Evolutionary conservation across 2,329 filamentous ascomycete genomes (phyloP).

Genomic region (Colletotrichum eremochloae): DNA sequence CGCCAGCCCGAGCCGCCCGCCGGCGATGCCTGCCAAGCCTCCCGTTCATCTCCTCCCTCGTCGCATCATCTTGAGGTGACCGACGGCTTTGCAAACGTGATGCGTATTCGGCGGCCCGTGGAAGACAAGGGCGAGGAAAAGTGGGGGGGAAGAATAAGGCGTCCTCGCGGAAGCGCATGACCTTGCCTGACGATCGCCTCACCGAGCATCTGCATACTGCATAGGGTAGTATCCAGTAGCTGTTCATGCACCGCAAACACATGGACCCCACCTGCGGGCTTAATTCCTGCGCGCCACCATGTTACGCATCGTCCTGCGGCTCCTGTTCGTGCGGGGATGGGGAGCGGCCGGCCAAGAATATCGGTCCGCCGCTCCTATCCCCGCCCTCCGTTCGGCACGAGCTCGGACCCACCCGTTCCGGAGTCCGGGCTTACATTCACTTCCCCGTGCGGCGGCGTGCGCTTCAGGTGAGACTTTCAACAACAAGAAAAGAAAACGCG

Average conservation of each 20-base stretch:
- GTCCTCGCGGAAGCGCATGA: not conserved
- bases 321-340: not conserved
- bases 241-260: constrained; percentile 15
- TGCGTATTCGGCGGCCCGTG: not conserved
- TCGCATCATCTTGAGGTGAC: not conserved
- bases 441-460: constrained; percentile 14
- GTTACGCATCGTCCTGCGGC: constrained; percentile 23
- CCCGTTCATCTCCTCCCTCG: constrained; percentile 13
- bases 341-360: constrained; percentile 11
- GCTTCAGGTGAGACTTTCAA: constrained; percentile 26
- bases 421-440: constrained; percentile 2
- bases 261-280: constrained; percentile 7
- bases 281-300: constrained; percentile 15
- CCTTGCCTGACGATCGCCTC: not conserved
- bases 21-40: constrained; percentile 7
- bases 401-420: constrained; percentile 17
- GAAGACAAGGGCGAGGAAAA: not conserved
- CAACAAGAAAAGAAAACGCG: not conserved
- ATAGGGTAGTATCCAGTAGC: not conserved
- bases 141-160: not conserved
- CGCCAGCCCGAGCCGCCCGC: constrained; percentile 1
- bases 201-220: constrained; percentile 6
- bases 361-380: not conserved
- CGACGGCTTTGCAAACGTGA: not conserved
- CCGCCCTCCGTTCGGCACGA: constrained; percentile 7